phyloP scores from a whole-genome alignment of 2,329 filamentous ascomycete genomes.

The Colletotrichum zoysiae region DNA sequence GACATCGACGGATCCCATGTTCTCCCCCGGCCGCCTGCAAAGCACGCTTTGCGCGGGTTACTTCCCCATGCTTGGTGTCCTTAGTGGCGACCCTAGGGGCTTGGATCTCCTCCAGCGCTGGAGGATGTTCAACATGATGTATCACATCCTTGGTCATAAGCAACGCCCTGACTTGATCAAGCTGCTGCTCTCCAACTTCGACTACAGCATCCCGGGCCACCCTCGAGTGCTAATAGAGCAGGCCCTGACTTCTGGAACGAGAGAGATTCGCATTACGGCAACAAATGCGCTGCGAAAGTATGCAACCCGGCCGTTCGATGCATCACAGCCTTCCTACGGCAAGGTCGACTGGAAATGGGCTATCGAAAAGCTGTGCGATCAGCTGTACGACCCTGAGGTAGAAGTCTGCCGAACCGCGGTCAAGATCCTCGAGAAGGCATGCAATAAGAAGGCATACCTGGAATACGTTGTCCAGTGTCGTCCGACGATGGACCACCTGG shows the following conservation, averaged over 20 bases:
- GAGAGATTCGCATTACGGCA: conserved; percentile 90
- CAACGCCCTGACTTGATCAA: conserved; percentile 93
- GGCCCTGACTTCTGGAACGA: conserved; percentile 90
- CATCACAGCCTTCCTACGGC: conserved; percentile 49
- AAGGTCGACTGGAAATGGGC: conserved; percentile 88
- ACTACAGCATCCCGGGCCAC: conserved; percentile 90
- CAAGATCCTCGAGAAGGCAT: conserved; percentile 97
- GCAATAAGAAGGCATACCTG: conserved; percentile 89
- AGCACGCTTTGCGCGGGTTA: conserved; percentile 94
- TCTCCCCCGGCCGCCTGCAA: conserved; percentile 84
- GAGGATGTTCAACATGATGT: conserved; percentile 99
- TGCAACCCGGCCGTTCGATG: conserved; percentile 68
- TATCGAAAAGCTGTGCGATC: conserved; percentile 95
- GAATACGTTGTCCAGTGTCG: conserved; percentile 98
- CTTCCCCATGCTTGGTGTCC: conserved; percentile 89
- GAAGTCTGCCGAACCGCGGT: conserved; percentile 97
- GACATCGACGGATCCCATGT: conserved; percentile 88
- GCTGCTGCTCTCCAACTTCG: conserved; percentile 88
- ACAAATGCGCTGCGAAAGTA: conserved; percentile 91
- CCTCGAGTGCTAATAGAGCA: conserved; percentile 94
- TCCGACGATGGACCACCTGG: conserved; percentile 92
- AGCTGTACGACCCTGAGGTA: conserved; percentile 96
- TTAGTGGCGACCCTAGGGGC: conserved; percentile 86
- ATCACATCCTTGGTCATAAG: conserved; percentile 93
- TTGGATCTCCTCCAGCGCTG: conserved; percentile 92